These are phyloP conservation scores for Mycena galericulata DNA, from an alignment of 768 basidiomycete species.

Conservation along the genomic window DNA sequence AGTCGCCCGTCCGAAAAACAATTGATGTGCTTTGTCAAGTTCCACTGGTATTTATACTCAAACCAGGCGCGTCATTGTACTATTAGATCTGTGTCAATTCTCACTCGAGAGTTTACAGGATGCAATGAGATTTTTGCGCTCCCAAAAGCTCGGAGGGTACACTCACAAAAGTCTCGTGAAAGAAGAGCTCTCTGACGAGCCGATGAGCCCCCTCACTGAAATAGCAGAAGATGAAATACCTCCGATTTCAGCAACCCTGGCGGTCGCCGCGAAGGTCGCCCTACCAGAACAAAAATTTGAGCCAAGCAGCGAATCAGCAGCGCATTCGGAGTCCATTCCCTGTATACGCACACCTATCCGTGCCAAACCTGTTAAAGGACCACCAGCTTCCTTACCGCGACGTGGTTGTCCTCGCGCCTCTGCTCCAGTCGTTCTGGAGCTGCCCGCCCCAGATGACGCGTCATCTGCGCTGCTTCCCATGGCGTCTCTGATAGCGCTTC, in stretches of 20 bases:
- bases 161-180: neutral
- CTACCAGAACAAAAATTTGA: neutral
- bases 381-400: neutral
- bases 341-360: neutral
- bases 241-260: neutral
- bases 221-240: neutral
- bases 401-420: neutral
- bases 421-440: neutral
- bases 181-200: neutral
- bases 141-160: constrained; percentile 1
- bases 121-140: constrained; percentile 3
- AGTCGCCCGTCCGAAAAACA: neutral
- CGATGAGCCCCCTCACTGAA: constrained; percentile 17
- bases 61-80: constrained; percentile 1
- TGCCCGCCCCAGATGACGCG: neutral
- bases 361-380: no score
- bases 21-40: constrained; percentile 27
- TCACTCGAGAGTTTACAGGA: neutral
- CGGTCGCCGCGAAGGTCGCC: neutral
- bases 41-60: constrained; percentile 35
- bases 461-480: neutral
- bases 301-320: neutral
- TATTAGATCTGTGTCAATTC: neutral
- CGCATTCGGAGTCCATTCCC: neutral
- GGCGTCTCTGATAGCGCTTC: neutral